Base-by-base conservation (phyloP, 208 protist species). In the Wallacemonas sp. region DNA sequence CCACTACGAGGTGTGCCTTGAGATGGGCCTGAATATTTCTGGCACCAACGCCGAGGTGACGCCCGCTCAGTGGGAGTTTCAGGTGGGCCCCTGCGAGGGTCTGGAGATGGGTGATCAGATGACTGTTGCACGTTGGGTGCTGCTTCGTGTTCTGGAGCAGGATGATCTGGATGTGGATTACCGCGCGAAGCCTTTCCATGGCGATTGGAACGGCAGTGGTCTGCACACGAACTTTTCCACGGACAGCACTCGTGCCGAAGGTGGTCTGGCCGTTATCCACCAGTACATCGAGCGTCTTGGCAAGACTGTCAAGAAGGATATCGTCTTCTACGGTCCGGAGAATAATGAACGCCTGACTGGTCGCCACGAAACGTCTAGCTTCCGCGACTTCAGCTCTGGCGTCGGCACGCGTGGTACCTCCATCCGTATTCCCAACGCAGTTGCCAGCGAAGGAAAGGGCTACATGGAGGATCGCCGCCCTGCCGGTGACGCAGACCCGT, bases 191-290 rank as follows among this genome's bases (percentile, higher is more conserved):
- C 97, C 96, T 9, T 94, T 99, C 63, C 32, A 78, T n/a, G 97
- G 97, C 33, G 97, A 99, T 80, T 99, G 98, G 97, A 99, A 99
- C 78, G 98, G 98, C 36, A 95, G 97, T 53, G 91, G 98, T 17
- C 92, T 97, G 64, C 98, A 99, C 83, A 98, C 95, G 29, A 99
- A 99, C 92, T 98, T 97, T 70, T 98, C 97, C 22, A 99, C 98
- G 13, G 78, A 93, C 63, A 76, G 73, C 26, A 99, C 79, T 71
- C 85, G 90, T 29, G 73, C 58, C 24, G 78, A 92, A 21, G 81
- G 86, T 58, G 92, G 92, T 24, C 57, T 93, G 13, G 64, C 86
- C 48, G 76, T 77, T 5, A 95, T 97, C 73, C 42, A 90, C 54
- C 26, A 89, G 48, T 93, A 93, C 54, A 78, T 87, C 38, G 86